Evolutionary conservation across 192 early-diverging fungal species (phyloP), one percentile per base, ranked within the genome.

Genomic region (Coemansia sp.): DNA sequence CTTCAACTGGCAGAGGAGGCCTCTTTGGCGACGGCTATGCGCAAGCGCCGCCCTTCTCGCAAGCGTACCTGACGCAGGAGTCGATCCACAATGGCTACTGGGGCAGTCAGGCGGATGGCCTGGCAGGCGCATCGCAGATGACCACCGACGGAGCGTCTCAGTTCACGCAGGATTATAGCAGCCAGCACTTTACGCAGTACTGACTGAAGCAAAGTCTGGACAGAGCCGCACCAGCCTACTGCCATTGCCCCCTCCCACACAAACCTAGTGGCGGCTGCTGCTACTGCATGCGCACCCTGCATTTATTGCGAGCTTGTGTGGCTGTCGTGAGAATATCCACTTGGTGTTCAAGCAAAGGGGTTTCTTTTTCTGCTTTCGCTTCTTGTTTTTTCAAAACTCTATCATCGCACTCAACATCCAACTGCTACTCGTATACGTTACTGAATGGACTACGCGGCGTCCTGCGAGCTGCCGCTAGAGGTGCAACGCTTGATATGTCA

Each of bases 121-220:
- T 59, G 15, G 24, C 12, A 17, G 62, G 42, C 11, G 18, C 17
- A 15, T 48, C 72, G 33, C 72, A 68, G 66, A 56, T 63, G 34
- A 44, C 60, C 9, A 34, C 35, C 3, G 63, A 35, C 32, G 62
- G 62, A 10, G 39, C 53, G 11, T 38, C 67, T 27, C 67, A 70
- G 48, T 54, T 63, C 39, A 70, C 68, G 5, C 68, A 70, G 43
- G 65, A 70, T 34, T 60, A 60, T 32, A 59, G 52, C 27, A 58
- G 65, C 27, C 74, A 77, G 58, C 50, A 64, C 74, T 77, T 71
- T 50, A 77, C 74, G 50, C 74, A 77, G 65, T 68, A 71, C 55
- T 77, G 32, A 63, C 43, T 21, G 9, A n/a, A 33, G 12, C 8
- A 21, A 12, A 41, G 17, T 7, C 4, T 12, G 39, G 7, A 24